These are phyloP conservation scores for Colletotrichum truncatum DNA, from an alignment of 2,329 filamentous ascomycete species.

Conservation along the genomic window DNA sequence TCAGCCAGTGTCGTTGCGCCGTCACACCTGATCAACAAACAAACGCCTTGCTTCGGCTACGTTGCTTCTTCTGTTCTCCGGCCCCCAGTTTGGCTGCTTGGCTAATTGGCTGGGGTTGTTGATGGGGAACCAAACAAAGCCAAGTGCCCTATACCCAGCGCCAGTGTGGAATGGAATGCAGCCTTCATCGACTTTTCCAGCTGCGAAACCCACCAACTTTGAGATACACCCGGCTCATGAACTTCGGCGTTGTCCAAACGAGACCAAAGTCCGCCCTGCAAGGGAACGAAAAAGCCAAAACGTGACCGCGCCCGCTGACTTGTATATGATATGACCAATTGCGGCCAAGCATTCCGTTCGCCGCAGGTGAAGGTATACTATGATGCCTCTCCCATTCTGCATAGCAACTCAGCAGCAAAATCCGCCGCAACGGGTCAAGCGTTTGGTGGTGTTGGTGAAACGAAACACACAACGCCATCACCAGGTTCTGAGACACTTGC, in stretches of 20 bases:
- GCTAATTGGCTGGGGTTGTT: no score
- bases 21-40: slow-evolving; percentile 9
- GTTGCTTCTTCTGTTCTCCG: neutral
- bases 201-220: neutral
- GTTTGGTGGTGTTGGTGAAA: slow-evolving; percentile 20
- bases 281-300: slow-evolving; percentile 2
- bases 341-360: neutral
- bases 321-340: slow-evolving; percentile 1
- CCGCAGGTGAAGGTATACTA: neutral
- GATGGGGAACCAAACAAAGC: neutral
- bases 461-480: slow-evolving; percentile 26
- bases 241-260: neutral
- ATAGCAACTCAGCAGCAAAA: slow-evolving; percentile 21
- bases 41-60: slow-evolving; percentile 3
- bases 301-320: slow-evolving; percentile 8
- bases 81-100: neutral
- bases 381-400: neutral
- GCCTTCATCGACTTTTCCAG: neutral
- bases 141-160: neutral
- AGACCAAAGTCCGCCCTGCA: slow-evolving; percentile 15
- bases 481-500: slow-evolving; percentile 16
- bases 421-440: slow-evolving; percentile 19
- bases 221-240: neutral
- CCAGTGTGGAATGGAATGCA: neutral
- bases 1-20: neutral